Evolutionary conservation across 306 rosid genomes (phyloP).

Genomic region (Dalbergia oliveri): DNA sequence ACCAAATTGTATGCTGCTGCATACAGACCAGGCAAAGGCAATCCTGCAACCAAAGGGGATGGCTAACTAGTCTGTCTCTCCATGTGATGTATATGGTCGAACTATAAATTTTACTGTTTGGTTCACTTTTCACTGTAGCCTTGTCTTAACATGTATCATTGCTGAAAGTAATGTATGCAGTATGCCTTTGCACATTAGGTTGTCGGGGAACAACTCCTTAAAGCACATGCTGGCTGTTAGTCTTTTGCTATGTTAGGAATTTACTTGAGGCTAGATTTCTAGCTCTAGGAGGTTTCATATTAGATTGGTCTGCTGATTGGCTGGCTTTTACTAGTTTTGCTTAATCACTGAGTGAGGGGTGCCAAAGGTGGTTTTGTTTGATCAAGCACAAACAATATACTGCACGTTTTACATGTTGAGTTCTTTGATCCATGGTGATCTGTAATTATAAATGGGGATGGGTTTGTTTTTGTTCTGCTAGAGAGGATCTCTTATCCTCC

Average conservation of each 20-base stretch:
- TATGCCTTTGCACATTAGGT: not conserved
- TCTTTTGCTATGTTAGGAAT: not conserved
- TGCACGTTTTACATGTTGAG: conserved; percentile 6
- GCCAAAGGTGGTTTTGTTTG: not conserved
- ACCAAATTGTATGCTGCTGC: not conserved
- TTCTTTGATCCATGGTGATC: conserved; percentile 1
- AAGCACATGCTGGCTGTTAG: not conserved
- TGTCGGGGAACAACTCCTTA: not conserved
- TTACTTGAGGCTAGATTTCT: not conserved
- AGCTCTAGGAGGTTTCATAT: not conserved
- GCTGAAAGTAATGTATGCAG: not conserved
- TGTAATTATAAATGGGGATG: not conserved
- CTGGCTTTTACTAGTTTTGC: not conserved
- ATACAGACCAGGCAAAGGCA: not conserved
- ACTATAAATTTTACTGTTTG: not conserved
- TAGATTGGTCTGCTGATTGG: not conserved
- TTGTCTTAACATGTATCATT: not conserved
- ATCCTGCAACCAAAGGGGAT: not conserved
- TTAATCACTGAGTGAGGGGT: not conserved
- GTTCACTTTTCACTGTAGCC: not conserved
- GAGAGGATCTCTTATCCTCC: too few species aligned
- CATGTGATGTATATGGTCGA: not conserved
- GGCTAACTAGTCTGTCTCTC: conserved; percentile 1
- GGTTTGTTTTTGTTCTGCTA: not conserved
- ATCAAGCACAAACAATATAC: not conserved